phyloP scores from a whole-genome alignment of 352 stramenopile genomes.

The Globisporangium nunn region DNA sequence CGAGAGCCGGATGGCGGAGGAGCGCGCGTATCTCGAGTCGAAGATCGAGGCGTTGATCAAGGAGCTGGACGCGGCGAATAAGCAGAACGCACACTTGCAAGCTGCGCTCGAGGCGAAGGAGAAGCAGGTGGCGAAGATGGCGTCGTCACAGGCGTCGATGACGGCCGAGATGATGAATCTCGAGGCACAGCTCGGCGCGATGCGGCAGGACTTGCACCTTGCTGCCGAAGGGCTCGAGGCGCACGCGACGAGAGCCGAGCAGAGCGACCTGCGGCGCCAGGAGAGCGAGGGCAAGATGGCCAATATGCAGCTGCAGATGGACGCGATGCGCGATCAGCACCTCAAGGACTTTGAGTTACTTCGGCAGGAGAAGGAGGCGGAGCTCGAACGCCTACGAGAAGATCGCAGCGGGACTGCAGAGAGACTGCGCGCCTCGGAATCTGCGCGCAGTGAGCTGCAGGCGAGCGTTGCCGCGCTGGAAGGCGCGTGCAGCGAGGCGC shows the following conservation, averaged over 20 bases:
- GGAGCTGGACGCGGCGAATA: slow-evolving; percentile 37
- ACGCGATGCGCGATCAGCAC: slow-evolving; percentile 49
- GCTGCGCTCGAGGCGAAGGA: slow-evolving; percentile 47
- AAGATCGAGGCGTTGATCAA: slow-evolving; percentile 65
- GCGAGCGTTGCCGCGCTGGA: slow-evolving; percentile 23
- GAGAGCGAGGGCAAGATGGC: slow-evolving; percentile 45
- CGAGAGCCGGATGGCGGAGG: slow-evolving; percentile 31
- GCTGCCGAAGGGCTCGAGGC: slow-evolving; percentile 60
- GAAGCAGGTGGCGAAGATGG: slow-evolving; percentile 66
- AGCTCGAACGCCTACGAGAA: slow-evolving; percentile 37
- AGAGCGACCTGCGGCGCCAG: slow-evolving; percentile 40
- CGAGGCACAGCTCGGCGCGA: slow-evolving; percentile 44
- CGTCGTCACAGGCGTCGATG: slow-evolving; percentile 44
- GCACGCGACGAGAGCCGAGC: slow-evolving; percentile 47
- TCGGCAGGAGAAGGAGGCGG: slow-evolving; percentile 46
- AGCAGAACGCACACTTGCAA: slow-evolving; percentile 34
- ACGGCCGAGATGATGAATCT: slow-evolving; percentile 57
- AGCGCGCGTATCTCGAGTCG: slow-evolving; percentile 58
- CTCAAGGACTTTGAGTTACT: slow-evolving; percentile 56
- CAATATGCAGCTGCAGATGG: slow-evolving; percentile 39
- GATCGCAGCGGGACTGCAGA: slow-evolving; percentile 22
- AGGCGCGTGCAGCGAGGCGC: slow-evolving; percentile 27
- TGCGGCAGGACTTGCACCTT: slow-evolving; percentile 64
- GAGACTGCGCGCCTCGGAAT: slow-evolving; percentile 21
- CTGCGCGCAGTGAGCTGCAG: slow-evolving; percentile 22